These are phyloP conservation scores for Arthrobotrys sinensis DNA, from an alignment of 2,329 filamentous ascomycete species.

Conservation along the genomic window DNA sequence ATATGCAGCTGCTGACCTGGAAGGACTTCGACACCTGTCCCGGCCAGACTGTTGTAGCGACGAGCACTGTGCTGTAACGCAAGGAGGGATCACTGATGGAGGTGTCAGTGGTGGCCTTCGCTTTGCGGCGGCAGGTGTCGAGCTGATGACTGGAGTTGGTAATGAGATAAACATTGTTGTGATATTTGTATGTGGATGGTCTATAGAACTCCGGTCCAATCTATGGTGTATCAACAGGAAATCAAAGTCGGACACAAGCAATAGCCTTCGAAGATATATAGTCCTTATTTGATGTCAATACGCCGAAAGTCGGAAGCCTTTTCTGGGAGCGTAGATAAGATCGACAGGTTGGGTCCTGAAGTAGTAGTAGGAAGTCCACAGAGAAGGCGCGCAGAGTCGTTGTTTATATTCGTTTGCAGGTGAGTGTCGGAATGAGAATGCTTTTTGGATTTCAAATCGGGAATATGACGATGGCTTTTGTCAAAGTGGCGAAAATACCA, in stretches of 20 bases:
- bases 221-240: constrained; percentile 30
- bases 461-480: constrained; percentile 54
- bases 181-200: constrained; percentile 26
- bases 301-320: constrained; percentile 22
- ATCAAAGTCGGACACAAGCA: constrained; percentile 31
- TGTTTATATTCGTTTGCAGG: constrained; percentile 61
- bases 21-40: constrained; percentile 67
- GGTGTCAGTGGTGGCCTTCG: constrained; percentile 69
- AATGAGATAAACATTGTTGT: constrained; percentile 64
- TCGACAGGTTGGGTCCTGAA: constrained; percentile 48
- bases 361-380: constrained; percentile 8
- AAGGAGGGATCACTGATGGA: constrained; percentile 69
- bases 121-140: constrained; percentile 35
- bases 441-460: constrained; percentile 61
- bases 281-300: constrained; percentile 20
- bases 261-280: constrained; percentile 20
- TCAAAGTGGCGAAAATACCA: constrained; percentile 48
- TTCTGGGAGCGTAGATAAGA: constrained; percentile 36
- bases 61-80: constrained; percentile 68
- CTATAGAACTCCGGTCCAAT: constrained; percentile 26
- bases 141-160: constrained; percentile 62
- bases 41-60: constrained; percentile 68
- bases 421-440: constrained; percentile 53
- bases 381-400: constrained; percentile 10
- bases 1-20: constrained; percentile 68